A percentile compares a stretch with the other conserved stretches of the same genome.
Conservation (phyloP, 2,329 filamentous ascomycete species). For the Emergomyces orientalis region DNA sequence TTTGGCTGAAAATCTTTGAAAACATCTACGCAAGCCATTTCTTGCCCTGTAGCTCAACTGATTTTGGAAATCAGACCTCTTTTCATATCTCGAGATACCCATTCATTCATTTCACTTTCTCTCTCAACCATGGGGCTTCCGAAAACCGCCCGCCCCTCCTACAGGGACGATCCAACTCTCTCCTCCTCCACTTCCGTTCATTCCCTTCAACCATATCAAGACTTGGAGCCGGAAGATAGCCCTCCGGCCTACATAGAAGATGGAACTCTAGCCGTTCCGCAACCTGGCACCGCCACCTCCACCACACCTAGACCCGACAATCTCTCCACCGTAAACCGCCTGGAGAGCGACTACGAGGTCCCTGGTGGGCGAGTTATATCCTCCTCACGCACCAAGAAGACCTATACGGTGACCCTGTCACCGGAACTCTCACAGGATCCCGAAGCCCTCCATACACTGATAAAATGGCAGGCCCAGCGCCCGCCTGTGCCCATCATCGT, state of each 20-base stretch:
- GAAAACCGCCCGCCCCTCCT: background rate
- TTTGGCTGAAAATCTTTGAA: background rate
- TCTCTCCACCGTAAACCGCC: background rate
- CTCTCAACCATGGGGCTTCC: background rate
- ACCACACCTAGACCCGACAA: background rate
- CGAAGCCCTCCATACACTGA: slow-evolving; percentile 37
- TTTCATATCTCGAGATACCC: background rate
- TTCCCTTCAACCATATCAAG: slow-evolving; percentile 10
- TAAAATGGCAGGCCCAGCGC: slow-evolving; percentile 36
- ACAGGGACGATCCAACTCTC: slow-evolving; percentile 11
- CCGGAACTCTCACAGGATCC: slow-evolving; percentile 39
- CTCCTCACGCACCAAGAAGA: slow-evolving; percentile 5
- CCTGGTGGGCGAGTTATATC: slow-evolving; percentile 8
- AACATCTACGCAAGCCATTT: background rate
- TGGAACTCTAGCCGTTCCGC: background rate
- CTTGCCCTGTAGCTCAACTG: background rate
- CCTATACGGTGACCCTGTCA: slow-evolving; percentile 29
- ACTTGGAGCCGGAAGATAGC: slow-evolving; percentile 5
- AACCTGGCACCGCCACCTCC: background rate
- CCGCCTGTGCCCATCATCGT: slow-evolving; percentile 48
- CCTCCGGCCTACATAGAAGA: slow-evolving; percentile 14
- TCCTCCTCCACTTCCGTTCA: slow-evolving; percentile 7
- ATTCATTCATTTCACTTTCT: background rate
- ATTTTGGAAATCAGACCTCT: background rate
- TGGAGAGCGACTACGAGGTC: background rate